Evolutionary conservation across 352 stramenopile genomes (phyloP).

Genomic region (Pythium rhizo-oryzae): DNA sequence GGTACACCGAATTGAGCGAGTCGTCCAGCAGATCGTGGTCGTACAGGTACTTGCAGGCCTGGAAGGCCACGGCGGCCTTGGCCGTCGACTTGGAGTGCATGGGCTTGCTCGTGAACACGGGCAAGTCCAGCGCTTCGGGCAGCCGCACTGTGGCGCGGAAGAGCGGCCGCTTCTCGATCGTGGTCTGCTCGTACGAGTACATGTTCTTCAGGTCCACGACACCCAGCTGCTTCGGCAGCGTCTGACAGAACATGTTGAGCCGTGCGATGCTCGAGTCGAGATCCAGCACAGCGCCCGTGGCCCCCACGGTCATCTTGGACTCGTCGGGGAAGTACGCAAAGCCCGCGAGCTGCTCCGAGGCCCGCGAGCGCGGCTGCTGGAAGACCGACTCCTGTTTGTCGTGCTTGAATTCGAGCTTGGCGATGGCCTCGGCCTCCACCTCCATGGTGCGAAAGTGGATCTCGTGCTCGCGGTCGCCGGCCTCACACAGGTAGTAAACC

Average conservation of each 20-base stretch:
- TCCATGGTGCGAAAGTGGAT: conserved; percentile 53
- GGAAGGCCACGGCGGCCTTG: conserved; percentile 60
- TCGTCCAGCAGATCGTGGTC: conserved; percentile 56
- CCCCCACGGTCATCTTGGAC: conserved; percentile 44
- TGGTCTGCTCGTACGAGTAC: conserved; percentile 44
- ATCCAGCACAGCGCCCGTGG: conserved; percentile 68
- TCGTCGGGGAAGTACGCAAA: conserved; percentile 32
- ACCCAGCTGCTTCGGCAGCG: conserved; percentile 57
- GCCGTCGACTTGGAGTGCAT: conserved; percentile 60
- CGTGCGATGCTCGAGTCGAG: conserved; percentile 71
- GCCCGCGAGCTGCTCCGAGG: conserved; percentile 42
- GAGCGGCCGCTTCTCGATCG: conserved; percentile 25
- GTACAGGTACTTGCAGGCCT: conserved; percentile 55
- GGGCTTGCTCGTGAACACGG: conserved; percentile 45
- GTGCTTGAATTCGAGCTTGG: conserved; percentile 59
- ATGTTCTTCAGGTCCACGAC: conserved; percentile 52
- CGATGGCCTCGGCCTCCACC: conserved; percentile 51
- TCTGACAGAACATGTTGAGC: conserved; percentile 84
- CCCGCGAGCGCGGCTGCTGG: conserved; percentile 56
- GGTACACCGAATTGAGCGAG: conserved; percentile 77
- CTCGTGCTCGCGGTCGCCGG: conserved; percentile 45
- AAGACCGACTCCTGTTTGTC: conserved; percentile 67
- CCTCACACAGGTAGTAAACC: conserved; percentile 73
- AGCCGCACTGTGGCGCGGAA: conserved; percentile 59
- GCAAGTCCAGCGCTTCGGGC: conserved; percentile 50